Conservation (phyloP, 2,329 filamentous ascomycete species). For the Aspergillus fumigatus region DNA sequence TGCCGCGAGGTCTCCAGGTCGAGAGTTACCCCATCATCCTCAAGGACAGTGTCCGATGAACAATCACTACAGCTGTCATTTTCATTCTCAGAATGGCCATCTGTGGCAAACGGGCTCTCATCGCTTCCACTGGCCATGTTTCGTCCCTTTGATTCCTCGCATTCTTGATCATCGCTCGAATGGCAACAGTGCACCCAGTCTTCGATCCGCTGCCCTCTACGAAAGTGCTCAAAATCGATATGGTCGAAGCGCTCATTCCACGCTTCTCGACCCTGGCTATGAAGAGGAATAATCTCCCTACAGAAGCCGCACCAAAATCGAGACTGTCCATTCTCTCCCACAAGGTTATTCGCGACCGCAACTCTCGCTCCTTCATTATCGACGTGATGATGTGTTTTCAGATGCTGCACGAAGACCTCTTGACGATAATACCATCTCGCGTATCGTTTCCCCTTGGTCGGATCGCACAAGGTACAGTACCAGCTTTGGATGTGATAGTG, state of each 20-base stretch:
- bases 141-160: constrained; percentile 5
- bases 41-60: constrained; percentile 3
- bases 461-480: constrained; percentile 56
- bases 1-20: constrained; percentile 1
- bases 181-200: constrained; percentile 29
- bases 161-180: constrained; percentile 15
- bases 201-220: constrained; percentile 31
- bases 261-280: constrained; percentile 48
- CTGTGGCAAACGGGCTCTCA: background rate
- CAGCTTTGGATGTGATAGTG: constrained; percentile 69
- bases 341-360: constrained; percentile 49
- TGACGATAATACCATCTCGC: constrained; percentile 55
- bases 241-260: constrained; percentile 65
- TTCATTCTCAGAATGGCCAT: constrained; percentile 1
- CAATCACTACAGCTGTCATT: constrained; percentile 10
- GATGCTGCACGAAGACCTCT: constrained; percentile 59
- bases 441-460: constrained; percentile 42
- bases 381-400: constrained; percentile 49
- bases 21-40: constrained; percentile 4
- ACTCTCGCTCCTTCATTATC: constrained; percentile 26
- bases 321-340: constrained; percentile 60
- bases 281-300: constrained; percentile 49
- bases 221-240: constrained; percentile 58
- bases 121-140: background rate
- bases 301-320: constrained; percentile 91